Conservation (phyloP, 2,329 filamentous ascomycete genomes). For the Verticillium nubilum region DNA sequence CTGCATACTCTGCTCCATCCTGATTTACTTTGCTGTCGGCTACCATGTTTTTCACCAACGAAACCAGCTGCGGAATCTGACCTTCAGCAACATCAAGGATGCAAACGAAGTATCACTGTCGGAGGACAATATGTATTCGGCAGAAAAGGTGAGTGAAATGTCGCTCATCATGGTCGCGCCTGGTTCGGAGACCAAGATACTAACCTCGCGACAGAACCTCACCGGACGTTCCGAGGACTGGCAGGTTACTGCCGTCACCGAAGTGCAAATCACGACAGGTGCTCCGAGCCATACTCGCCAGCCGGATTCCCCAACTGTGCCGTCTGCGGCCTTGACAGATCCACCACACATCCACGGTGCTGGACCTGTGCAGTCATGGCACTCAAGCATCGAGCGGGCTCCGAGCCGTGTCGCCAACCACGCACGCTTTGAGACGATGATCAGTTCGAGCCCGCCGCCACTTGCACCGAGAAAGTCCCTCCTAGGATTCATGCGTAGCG, state of each 20-base stretch:
- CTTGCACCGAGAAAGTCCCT: constrained; percentile 5
- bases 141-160: constrained; percentile 25
- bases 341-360: neutral
- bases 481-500: constrained; percentile 11
- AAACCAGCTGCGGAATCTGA: constrained; percentile 49
- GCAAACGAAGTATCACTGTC: constrained; percentile 22
- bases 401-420: neutral
- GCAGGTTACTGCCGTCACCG: constrained; percentile 48
- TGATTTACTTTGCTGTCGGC: constrained; percentile 53
- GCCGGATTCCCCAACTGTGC: neutral
- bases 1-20: constrained; percentile 48
- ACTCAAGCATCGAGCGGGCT: constrained; percentile 2
- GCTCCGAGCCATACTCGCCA: constrained; percentile 7
- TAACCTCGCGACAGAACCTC: constrained; percentile 11
- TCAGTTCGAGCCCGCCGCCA: constrained; percentile 13
- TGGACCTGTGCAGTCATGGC: constrained; percentile 5
- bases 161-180: neutral
- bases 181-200: neutral
- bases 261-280: constrained; percentile 39
- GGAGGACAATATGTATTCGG: constrained; percentile 17
- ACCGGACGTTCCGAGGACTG: constrained; percentile 26
- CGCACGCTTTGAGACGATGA: constrained; percentile 17
- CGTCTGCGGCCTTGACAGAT: constrained; percentile 1
- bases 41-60: constrained; percentile 55
- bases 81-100: constrained; percentile 36